phyloP scores from a whole-genome alignment of 495 filamentous ascomycete species.

The Acidomyces sp. region DNA sequence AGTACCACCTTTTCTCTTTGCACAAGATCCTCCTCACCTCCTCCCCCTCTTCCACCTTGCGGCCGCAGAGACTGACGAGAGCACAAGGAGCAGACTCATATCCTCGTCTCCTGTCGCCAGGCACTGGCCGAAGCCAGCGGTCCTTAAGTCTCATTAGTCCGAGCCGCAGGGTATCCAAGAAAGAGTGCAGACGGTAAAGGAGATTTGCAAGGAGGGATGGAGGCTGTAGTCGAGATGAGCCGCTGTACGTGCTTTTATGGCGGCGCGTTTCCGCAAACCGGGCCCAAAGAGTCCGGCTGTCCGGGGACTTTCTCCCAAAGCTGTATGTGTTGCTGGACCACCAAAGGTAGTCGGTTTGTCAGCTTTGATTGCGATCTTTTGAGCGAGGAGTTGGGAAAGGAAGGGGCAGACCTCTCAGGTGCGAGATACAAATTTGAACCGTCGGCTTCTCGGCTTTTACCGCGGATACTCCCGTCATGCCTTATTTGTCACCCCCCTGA shows the following conservation, averaged over 20 bases:
- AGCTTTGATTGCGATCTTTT: slow-evolving; percentile 99
- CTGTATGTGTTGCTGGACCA: slow-evolving; percentile 30
- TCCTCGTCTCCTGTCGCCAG: slow-evolving; percentile 47
- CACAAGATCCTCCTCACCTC: slow-evolving; percentile 29
- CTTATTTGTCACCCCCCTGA: too few species aligned
- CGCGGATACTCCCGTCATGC: too few species aligned
- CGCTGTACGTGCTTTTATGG: slow-evolving; percentile 92
- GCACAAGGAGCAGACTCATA: slow-evolving; percentile 62
- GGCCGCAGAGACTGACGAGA: slow-evolving; percentile 24
- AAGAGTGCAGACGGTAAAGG: slow-evolving; percentile 32
- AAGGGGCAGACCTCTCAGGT: slow-evolving; percentile 17
- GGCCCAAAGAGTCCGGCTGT: slow-evolving; percentile 47
- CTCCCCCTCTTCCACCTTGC: slow-evolving; percentile 27
- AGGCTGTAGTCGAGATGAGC: slow-evolving; percentile 38
- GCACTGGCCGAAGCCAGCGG: slow-evolving; percentile 29
- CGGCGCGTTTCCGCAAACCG: slow-evolving; percentile 88
- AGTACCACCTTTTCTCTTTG: slow-evolving; percentile 24
- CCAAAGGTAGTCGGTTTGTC: slow-evolving; percentile 64
- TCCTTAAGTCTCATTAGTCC: slow-evolving; percentile 30
- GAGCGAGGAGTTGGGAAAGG: slow-evolving; percentile 69
- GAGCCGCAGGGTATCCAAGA: slow-evolving; percentile 14
- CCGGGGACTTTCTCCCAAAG: slow-evolving; percentile 99
- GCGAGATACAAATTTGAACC: too few species aligned
- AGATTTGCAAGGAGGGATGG: slow-evolving; percentile 32
- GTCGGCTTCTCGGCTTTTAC: too few species aligned